Evolutionary conservation across 768 basidiomycete genomes (phyloP), one percentile per base, ranked within the genome.

Genomic region (Sporobolomyces roseus): DNA sequence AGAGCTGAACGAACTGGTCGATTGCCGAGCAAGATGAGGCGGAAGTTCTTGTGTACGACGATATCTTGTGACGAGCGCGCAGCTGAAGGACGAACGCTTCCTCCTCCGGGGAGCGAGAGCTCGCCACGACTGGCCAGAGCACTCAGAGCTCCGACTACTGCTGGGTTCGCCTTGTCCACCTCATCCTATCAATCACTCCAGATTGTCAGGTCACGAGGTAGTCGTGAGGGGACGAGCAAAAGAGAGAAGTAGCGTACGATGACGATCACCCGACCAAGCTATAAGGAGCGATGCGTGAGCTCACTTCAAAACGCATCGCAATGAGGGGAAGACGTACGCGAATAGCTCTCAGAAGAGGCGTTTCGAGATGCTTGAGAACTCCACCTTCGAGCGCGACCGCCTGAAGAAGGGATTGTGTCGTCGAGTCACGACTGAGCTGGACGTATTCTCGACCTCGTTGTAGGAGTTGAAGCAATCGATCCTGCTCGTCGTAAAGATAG

Each of bases 81-180:
- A 36, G 38, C 7, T 6, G 58, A 25, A 7, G 70, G 70, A 7
- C 66, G 61, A n/a, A 72, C 61, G 29, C 33, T 64, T 19, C 56
- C 29, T 1, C 70, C 66, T 46, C 60, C 63, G 3, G 70, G 53
- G 13, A 72, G 62, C 2, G 62, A 55, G 48, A 72, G 63, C 30
- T 72, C 70, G 7, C 70, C 70, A 27, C 70, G 65, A 21, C n/a
- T 32, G 5, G 70, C 70, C 36, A 72, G 63, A n/a, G 62, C 64
- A 6, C 62, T 32, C 9, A 72, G 48, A 1, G 56, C 66, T 7
- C 66, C 70, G 27, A 61, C 52, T 51, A 67, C 66, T 2, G 43
- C 48, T 3, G 70, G 63, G 0, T 62, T 33, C 9, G 70, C 70
- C 53, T 72, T 72, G 70, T 72, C 70, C 3, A 55, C 58, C 43